Conservation (phyloP, 352 stramenopile species). For the Phytopythium vexans region DNA sequence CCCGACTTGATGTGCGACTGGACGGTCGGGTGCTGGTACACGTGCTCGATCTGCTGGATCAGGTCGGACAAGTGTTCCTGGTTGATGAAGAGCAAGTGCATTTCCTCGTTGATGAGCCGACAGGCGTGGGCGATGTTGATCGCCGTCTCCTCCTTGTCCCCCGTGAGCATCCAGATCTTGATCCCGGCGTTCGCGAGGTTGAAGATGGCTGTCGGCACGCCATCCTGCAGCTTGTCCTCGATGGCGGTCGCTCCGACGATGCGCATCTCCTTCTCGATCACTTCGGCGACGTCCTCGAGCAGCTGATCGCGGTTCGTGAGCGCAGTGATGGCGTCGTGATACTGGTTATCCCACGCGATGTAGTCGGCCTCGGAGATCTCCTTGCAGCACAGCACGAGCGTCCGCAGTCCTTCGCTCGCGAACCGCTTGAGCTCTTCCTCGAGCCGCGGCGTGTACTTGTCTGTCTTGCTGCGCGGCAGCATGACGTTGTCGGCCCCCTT, state of each 20-base stretch:
- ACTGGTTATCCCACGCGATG: slow-evolving; percentile 52
- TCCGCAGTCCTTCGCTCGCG: slow-evolving; percentile 80
- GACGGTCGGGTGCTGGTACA: slow-evolving; percentile 43
- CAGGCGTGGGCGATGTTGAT: slow-evolving; percentile 91
- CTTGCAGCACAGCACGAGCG: slow-evolving; percentile 68
- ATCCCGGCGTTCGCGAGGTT: slow-evolving; percentile 88
- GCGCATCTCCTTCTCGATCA: slow-evolving; percentile 73
- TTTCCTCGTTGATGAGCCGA: slow-evolving; percentile 63
- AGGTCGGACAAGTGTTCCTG: slow-evolving; percentile 40
- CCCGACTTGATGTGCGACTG: slow-evolving; percentile 37
- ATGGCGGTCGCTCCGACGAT: slow-evolving; percentile 90
- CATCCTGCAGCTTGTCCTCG: slow-evolving; percentile 92
- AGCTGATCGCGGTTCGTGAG: slow-evolving; percentile 52
- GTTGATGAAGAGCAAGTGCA: slow-evolving; percentile 55
- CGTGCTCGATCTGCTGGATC: slow-evolving; percentile 42
- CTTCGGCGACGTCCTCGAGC: slow-evolving; percentile 51
- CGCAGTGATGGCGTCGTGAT: slow-evolving; percentile 57
- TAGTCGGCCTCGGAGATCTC: slow-evolving; percentile 62
- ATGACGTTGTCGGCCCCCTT: slow-evolving; percentile 89
- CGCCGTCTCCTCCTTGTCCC: slow-evolving; percentile 93
- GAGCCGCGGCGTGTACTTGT: slow-evolving; percentile 28
- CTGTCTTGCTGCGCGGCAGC: slow-evolving; percentile 44
- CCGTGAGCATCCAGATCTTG: slow-evolving; percentile 94
- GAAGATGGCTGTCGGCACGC: slow-evolving; percentile 85
- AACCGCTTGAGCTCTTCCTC: slow-evolving; percentile 70